Conservation (phyloP, 192 early-diverging fungal genomes). For the Rhizophagus sp. region DNA sequence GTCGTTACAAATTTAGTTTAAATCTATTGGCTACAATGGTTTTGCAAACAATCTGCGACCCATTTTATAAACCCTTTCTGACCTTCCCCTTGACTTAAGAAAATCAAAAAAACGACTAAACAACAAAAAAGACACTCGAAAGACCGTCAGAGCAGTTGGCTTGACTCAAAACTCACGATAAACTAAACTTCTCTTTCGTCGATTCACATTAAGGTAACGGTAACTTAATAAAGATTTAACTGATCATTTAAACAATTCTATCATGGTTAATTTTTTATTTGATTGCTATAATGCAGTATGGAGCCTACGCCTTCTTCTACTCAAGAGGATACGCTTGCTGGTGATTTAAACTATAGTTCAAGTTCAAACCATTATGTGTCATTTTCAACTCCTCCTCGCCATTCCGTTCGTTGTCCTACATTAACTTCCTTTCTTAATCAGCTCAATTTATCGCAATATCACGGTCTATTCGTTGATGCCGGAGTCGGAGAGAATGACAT, state of each 20-base stretch:
- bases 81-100: background rate
- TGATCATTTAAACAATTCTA: background rate
- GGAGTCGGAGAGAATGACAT: conserved; percentile 53
- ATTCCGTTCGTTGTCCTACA: conserved; percentile 30
- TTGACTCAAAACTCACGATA: background rate
- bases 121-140: background rate
- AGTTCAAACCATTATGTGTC: background rate
- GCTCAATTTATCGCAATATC: conserved; percentile 53
- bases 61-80: background rate
- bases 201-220: background rate
- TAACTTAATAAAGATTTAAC: background rate
- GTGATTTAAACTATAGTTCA: background rate
- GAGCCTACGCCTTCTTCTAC: conserved; percentile 11
- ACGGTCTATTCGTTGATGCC: conserved; percentile 44
- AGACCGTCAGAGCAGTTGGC: conserved; percentile 17
- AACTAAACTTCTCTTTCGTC: background rate
- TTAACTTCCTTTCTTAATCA: conserved; percentile 49
- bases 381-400: background rate
- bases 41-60: too few relatives aligned
- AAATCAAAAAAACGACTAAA: background rate
- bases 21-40: too few relatives aligned
- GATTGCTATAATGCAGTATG: background rate
- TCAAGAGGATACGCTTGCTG: background rate
- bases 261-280: background rate
- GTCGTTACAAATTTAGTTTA: too few relatives aligned